Evolutionary conservation across 140 eudicot species (phyloP).

Genomic region (Flaveria floridana): DNA sequence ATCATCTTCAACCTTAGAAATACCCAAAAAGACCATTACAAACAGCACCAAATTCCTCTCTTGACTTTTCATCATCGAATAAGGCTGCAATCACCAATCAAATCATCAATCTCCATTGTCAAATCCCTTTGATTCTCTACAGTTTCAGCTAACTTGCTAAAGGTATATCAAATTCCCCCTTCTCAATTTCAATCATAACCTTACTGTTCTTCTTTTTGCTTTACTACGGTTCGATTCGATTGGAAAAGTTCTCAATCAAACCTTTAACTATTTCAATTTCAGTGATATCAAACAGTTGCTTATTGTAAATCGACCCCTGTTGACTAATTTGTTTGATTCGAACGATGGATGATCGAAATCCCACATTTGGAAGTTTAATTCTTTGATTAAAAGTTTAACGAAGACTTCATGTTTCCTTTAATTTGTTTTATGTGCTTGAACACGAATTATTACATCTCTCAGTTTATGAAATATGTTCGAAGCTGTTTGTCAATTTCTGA

Average conservation of each 20-base stretch:
- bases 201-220: slow-evolving; percentile 23
- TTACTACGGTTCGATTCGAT: slow-evolving; percentile 5
- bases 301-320: too few species aligned
- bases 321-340: too few species aligned
- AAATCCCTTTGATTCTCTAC: slow-evolving; percentile 30
- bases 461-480: too few species aligned
- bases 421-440: too few species aligned
- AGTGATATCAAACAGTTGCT: neutral
- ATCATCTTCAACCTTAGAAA: slow-evolving; percentile 27
- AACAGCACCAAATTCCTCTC: neutral
- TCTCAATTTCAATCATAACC: slow-evolving; percentile 19
- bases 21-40: slow-evolving; percentile 18
- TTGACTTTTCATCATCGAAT: slow-evolving; percentile 29
- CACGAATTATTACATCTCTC: too few species aligned
- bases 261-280: neutral
- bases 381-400: too few species aligned
- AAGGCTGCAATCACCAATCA: slow-evolving; percentile 26
- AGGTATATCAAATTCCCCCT: slow-evolving; percentile 19
- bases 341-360: too few species aligned
- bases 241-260: neutral
- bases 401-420: too few species aligned
- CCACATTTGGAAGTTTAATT: too few species aligned
- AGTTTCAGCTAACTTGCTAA: slow-evolving; percentile 20
- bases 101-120: slow-evolving; percentile 25
- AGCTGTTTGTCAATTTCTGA: too few species aligned